These are phyloP conservation scores for Chaetomium globosum DNA, from an alignment of 2,329 filamentous ascomycete genomes.

Conservation along the genomic window DNA sequence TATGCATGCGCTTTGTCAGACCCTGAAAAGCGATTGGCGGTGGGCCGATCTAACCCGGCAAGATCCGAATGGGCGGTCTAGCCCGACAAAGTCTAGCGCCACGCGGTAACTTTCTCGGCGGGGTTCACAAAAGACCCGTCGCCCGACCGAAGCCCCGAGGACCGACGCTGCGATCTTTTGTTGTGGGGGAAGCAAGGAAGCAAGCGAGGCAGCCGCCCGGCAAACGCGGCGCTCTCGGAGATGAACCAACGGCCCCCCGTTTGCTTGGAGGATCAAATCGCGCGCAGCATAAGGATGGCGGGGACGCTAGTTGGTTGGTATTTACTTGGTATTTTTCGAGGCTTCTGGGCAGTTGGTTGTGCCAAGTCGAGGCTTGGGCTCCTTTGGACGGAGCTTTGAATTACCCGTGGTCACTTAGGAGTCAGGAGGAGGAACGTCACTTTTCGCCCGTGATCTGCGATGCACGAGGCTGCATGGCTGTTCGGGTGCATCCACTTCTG, in stretches of 20 bases:
- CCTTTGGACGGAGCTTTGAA: not conserved
- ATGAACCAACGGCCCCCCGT: not conserved
- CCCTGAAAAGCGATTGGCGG: not conserved
- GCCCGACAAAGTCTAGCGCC: not conserved
- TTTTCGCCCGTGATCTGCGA: not conserved
- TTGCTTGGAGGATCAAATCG: not conserved
- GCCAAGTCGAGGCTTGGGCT: not conserved
- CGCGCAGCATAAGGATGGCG: not conserved
- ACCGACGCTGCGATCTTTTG: conserved; percentile 4
- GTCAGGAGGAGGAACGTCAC: not conserved
- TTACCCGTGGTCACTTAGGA: not conserved
- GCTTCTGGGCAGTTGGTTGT: not conserved
- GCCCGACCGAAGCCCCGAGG: conserved; percentile 16
- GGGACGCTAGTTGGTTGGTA: not conserved
- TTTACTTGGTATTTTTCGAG: not conserved
- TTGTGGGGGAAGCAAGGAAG: not conserved
- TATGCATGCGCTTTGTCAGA: not conserved
- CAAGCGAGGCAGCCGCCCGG: not conserved
- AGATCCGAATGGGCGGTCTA: not conserved
- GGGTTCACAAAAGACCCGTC: conserved; percentile 8
- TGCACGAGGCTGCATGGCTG: not conserved
- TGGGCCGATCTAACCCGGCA: no score
- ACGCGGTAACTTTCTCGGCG: not conserved
- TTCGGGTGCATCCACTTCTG: not conserved
- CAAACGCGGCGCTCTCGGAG: conserved; percentile 9